phyloP scores from a whole-genome alignment of 306 rosid genomes.

The Phaseolus lunatus region DNA sequence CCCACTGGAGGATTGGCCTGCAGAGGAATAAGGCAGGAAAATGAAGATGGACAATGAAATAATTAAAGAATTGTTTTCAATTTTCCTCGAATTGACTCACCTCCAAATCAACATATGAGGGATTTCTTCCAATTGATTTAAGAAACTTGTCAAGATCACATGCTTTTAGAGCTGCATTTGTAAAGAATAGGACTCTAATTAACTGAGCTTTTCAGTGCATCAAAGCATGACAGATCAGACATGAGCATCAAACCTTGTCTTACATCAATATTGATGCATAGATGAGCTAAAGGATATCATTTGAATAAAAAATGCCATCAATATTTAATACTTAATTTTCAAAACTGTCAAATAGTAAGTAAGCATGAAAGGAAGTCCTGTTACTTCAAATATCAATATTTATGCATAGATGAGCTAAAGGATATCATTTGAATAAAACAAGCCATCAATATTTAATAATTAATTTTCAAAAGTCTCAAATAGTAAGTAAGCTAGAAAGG shows the following conservation, averaged over 20 bases:
- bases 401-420: slow-evolving; percentile 32
- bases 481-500: slow-evolving; percentile 26
- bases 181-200: slow-evolving; percentile 16
- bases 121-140: slow-evolving; percentile 74
- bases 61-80: neutral
- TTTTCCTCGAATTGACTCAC: slow-evolving; percentile 56
- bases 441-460: neutral
- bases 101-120: slow-evolving; percentile 93
- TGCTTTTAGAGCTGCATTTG: slow-evolving; percentile 69
- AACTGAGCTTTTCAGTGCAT: slow-evolving; percentile 14
- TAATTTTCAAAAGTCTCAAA: neutral
- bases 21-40: slow-evolving; percentile 20
- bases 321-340: neutral
- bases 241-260: slow-evolving; percentile 5
- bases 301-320: slow-evolving; percentile 8
- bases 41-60: slow-evolving; percentile 17
- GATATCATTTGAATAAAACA: slow-evolving; percentile 13
- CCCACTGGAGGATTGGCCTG: slow-evolving; percentile 92
- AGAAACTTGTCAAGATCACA: slow-evolving; percentile 80
- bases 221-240: slow-evolving; percentile 11
- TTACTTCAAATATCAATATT: slow-evolving; percentile 31
- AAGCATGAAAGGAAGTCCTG: slow-evolving; percentile 17
- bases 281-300: slow-evolving; percentile 27
- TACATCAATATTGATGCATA: slow-evolving; percentile 19
- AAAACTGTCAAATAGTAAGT: slow-evolving; percentile 11